phyloP scores from a whole-genome alignment of 2,329 filamentous ascomycete species.

The Colletotrichum sp. region DNA sequence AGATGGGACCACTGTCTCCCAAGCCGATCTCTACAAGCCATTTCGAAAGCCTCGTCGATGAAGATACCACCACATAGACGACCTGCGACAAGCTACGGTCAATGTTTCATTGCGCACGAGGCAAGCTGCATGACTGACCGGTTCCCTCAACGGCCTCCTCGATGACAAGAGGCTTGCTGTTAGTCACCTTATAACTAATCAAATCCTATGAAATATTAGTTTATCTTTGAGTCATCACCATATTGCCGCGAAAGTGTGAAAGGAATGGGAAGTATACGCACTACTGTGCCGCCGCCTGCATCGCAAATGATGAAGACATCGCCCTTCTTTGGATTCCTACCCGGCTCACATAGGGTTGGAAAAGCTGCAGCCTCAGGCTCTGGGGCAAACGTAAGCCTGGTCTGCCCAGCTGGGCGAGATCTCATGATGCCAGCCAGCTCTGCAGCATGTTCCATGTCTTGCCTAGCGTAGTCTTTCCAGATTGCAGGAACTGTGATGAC shows the following conservation, averaged over 20 bases:
- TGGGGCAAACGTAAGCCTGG: background rate
- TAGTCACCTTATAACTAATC: background rate
- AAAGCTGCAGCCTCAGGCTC: background rate
- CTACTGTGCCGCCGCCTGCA: background rate
- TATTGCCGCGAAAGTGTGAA: no score
- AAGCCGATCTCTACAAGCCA: background rate
- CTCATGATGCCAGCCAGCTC: background rate
- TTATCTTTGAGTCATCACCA: no score
- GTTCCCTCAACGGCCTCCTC: no score
- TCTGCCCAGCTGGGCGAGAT: background rate
- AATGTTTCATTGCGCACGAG: no score
- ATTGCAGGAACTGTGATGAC: background rate
- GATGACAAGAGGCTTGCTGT: background rate
- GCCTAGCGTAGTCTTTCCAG: background rate
- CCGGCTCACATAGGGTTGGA: background rate
- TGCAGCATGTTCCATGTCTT: background rate
- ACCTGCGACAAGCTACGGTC: accelerated
- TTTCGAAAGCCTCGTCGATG: background rate
- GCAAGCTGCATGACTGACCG: no score
- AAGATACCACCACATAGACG: background rate
- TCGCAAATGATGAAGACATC: background rate
- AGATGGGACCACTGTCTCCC: no score
- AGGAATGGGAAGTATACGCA: no score
- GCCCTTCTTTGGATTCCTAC: background rate
- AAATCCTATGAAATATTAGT: no score